Conservation (phyloP, 306 rosid species). For the Pachyrhizus erosus region DNA sequence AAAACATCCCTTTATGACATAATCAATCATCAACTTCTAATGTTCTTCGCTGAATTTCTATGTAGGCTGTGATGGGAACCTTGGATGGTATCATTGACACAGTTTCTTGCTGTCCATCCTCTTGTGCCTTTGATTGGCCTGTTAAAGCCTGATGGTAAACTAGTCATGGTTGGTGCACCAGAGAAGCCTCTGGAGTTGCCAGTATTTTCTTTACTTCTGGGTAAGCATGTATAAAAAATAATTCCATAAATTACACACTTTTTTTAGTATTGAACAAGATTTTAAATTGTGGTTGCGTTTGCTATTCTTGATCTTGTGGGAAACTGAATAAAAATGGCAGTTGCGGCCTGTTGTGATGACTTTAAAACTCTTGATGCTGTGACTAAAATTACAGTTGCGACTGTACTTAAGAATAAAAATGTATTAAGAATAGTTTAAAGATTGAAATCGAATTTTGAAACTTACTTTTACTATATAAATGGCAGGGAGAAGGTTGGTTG, state of each 20-base stretch:
- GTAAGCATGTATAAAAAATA: constrained; percentile 26
- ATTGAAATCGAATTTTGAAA: neutral
- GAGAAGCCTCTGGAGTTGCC: constrained; percentile 58
- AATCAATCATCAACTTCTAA: neutral
- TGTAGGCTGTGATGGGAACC: constrained; percentile 47
- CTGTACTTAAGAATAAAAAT: neutral
- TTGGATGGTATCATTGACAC: constrained; percentile 71
- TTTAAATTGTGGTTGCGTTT: neutral
- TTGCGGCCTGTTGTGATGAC: too few species aligned
- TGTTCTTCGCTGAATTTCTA: neutral
- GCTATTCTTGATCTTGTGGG: too few species aligned
- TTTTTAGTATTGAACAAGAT: neutral
- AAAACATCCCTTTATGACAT: neutral
- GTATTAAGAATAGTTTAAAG: neutral
- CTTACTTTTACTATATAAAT: neutral
- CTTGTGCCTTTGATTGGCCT: constrained; percentile 49
- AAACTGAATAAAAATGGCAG: too few species aligned
- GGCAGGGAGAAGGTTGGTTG: constrained; percentile 54
- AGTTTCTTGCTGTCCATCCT: constrained; percentile 52
- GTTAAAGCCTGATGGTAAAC: constrained; percentile 58
- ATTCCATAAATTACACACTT: neutral
- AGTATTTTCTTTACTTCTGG: constrained; percentile 36
- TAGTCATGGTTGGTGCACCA: constrained; percentile 58
- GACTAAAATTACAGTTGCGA: too few species aligned
- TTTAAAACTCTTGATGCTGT: too few species aligned